phyloP scores from a whole-genome alignment of 495 filamentous ascomycete genomes.

The Aeminium ludgeri region DNA sequence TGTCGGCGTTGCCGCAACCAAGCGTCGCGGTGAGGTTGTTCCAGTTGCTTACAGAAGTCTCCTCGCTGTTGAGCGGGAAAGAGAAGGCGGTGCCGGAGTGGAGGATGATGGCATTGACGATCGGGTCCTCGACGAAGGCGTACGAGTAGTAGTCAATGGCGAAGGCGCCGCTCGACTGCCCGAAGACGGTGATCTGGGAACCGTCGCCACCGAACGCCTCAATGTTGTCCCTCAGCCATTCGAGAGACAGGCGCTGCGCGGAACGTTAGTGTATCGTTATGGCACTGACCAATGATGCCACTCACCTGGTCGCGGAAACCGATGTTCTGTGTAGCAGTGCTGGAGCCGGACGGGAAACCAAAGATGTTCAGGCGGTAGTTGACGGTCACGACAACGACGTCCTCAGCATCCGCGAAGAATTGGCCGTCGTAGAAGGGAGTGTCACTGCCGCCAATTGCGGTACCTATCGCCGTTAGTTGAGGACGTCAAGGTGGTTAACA shows the following conservation, averaged over 20 bases:
- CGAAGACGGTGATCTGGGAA: slow-evolving; percentile 37
- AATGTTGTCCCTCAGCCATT: slow-evolving; percentile 21
- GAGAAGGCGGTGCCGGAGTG: slow-evolving; percentile 37
- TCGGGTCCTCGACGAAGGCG: slow-evolving; percentile 27
- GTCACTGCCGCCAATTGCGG: slow-evolving; percentile 17
- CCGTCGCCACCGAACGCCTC: slow-evolving; percentile 38
- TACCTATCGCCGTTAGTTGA: too few relatives aligned
- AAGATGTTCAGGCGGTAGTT: slow-evolving; percentile 49
- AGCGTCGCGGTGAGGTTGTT: slow-evolving; percentile 28
- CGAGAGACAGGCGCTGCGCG: slow-evolving; percentile 33
- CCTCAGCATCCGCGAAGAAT: slow-evolving; percentile 19
- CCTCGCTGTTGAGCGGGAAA: slow-evolving; percentile 22
- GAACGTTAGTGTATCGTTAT: too few relatives aligned
- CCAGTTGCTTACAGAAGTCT: slow-evolving; percentile 20
- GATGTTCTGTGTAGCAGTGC: slow-evolving; percentile 24
- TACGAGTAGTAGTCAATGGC: slow-evolving; percentile 38
- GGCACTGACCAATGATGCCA: too few relatives aligned
- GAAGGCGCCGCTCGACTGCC: slow-evolving; percentile 36
- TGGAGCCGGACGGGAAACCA: slow-evolving; percentile 38
- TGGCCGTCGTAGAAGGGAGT: slow-evolving; percentile 28
- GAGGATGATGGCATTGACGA: slow-evolving; percentile 32
- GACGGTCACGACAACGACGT: slow-evolving; percentile 24
- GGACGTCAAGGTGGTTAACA: too few relatives aligned
- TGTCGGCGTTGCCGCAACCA: too few relatives aligned
- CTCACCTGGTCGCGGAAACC: slow-evolving; percentile 53